Evolutionary conservation across 257 asterid genomes (phyloP), one percentile per base, ranked within the genome.

Genomic region (Cruciata laevipes): DNA sequence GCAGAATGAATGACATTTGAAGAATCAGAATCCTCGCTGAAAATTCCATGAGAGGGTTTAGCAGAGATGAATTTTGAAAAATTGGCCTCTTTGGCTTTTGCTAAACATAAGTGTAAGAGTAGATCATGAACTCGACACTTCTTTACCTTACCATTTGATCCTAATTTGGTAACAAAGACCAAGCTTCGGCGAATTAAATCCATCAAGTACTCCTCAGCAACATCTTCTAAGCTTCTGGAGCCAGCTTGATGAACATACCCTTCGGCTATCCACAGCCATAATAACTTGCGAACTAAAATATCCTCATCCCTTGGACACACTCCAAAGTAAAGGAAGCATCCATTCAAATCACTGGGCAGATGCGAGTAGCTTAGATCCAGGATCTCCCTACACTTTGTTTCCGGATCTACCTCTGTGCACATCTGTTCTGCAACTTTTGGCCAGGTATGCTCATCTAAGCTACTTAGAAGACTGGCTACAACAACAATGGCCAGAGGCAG

Each of bases 271-370:
- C 71, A 67, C 16, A 67, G 8, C 62, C 51, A 67, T 25, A 69
- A 14, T 53, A 69, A 24, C 21, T 18, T 69, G 7, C 13, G 27
- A 13, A 27, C 69, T 10, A 44, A 66, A 42, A 69, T 44, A 40
- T 69, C 68, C 27, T 42, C 21, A 24, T 61, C 61, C 60, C 11
- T 30, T 10, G 35, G 25, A 42, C 31, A 60, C 31, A 42, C 67
- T 59, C 73, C 73, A 20, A 69, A 60, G 23, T 69, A 69, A 30
- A 69, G 67, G 62, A 69, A 69, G 67, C 73, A 69, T 0, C 30
- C 49, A 32, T 61, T 69, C 51, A 69, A 32, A 60, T 35, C 3
- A 18, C 44, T 33, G 1, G 73, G 73, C 25, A 69, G 31, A 61
- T 60, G 51, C 67, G 25, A n/a, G 60, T 69, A 69, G 31, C 61